Conservation (phyloP, 148 eudicot species). For the Camellia lanceoleosa region DNA sequence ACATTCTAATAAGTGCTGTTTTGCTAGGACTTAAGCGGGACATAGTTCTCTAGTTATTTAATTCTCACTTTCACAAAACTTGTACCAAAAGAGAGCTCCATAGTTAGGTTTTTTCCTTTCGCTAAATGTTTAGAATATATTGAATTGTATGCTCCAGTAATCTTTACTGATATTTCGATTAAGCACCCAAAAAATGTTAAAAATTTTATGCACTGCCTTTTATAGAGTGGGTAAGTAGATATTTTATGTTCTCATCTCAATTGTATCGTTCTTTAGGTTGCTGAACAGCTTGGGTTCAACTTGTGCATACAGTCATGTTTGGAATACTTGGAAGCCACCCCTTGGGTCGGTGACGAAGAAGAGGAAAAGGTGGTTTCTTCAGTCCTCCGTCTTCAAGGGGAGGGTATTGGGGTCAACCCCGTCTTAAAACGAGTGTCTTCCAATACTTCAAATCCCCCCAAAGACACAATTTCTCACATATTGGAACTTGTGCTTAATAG, state of each 20-base stretch:
- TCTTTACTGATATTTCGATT: neutral
- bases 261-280: constrained; percentile 49
- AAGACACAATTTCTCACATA: constrained; percentile 73
- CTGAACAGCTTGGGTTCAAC: constrained; percentile 65
- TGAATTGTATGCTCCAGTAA: neutral
- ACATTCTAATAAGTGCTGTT: neutral
- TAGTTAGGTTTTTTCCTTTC: too few species aligned
- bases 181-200: neutral
- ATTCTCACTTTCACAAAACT: neutral
- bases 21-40: neutral
- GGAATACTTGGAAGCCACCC: constrained; percentile 92
- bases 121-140: neutral
- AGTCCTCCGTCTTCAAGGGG: constrained; percentile 55
- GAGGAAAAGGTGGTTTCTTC: constrained; percentile 89
- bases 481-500: constrained; percentile 81
- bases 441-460: constrained; percentile 46
- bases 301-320: constrained; percentile 70
- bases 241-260: neutral
- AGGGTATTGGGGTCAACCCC: constrained; percentile 55
- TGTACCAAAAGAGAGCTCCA: neutral
- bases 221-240: neutral
- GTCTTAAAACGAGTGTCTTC: constrained; percentile 77
- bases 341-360: constrained; percentile 98
- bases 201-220: neutral
- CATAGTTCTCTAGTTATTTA: neutral